A percentile compares a stretch with the other conserved stretches of the same genome.
Evolutionary conservation across 106 monocot species (phyloP).

Genomic region (Dioscorea zingiberensis): DNA sequence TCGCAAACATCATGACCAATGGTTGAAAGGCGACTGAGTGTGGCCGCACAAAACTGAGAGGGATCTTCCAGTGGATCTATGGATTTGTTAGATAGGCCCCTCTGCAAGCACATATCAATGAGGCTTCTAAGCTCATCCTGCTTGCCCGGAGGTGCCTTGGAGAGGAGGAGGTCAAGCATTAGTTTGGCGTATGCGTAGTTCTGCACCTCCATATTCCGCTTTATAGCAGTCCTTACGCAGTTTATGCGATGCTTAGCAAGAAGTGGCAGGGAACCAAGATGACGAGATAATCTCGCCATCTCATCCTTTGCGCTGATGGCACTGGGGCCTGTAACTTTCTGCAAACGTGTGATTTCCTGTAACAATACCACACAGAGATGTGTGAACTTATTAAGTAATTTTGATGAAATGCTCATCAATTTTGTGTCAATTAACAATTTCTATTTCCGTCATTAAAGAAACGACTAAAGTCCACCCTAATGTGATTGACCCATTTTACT

Average conservation of each 20-base stretch:
- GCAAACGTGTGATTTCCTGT: conserved; percentile 84
- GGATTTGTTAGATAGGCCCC: conserved; percentile 78
- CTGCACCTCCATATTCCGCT: conserved; percentile 97
- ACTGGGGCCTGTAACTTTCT: conserved; percentile 73
- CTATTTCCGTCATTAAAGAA: no score
- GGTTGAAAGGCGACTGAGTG: conserved; percentile 80
- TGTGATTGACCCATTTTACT: no score
- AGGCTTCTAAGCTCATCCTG: conserved; percentile 91
- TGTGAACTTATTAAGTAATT: no score
- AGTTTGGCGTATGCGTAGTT: conserved; percentile 82
- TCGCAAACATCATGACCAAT: conserved; percentile 85
- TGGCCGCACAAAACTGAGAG: conserved; percentile 88
- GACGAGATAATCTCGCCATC: conserved; percentile 90
- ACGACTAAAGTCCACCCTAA: no score
- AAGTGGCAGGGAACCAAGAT: conserved; percentile 83
- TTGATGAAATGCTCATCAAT: no score
- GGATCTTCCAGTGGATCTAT: conserved; percentile 91
- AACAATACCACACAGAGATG: not conserved
- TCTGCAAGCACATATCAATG: conserved; percentile 74
- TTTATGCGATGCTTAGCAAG: conserved; percentile 91
- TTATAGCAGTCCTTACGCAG: conserved; percentile 91
- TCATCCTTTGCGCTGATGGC: conserved; percentile 92
- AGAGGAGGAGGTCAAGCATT: conserved; percentile 82
- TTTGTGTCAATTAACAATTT: no score
- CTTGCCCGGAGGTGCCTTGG: conserved; percentile 83